Conservation (phyloP, 163 green algal genomes). For the Chlamydomonas reinhardtii region DNA sequence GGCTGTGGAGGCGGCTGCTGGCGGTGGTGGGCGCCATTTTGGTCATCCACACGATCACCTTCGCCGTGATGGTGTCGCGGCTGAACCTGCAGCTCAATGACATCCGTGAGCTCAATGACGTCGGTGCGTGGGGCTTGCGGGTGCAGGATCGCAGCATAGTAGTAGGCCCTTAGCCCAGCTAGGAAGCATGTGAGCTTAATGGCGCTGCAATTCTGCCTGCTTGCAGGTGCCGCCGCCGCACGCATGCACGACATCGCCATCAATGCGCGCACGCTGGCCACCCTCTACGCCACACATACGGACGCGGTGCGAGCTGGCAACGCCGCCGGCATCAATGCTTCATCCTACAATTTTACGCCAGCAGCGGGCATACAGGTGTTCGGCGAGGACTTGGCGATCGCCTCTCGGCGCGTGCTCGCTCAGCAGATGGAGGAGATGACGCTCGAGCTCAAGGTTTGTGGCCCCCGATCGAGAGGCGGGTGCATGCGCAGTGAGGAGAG, state of each 20-base stretch:
- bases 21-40: not conserved
- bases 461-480: too few relatives aligned
- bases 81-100: not conserved
- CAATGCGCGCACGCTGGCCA: not conserved
- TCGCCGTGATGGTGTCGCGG: not conserved
- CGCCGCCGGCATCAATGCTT: too few relatives aligned
- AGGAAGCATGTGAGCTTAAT: too few relatives aligned
- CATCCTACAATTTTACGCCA: too few relatives aligned
- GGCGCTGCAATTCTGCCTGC: too few relatives aligned
- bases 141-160: not conserved
- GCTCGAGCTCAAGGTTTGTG: too few relatives aligned
- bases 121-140: not conserved
- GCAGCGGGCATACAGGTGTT: too few relatives aligned
- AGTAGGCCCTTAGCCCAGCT: too few relatives aligned
- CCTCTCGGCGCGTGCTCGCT: too few relatives aligned
- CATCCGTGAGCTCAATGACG: not conserved
- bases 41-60: not conserved
- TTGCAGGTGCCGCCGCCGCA: not conserved
- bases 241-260: constrained; percentile 20
- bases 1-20: not conserved
- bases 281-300: not conserved
- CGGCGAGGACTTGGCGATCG: too few relatives aligned
- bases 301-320: not conserved
- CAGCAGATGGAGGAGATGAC: too few relatives aligned
- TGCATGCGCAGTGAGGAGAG: too few relatives aligned